Evolutionary conservation across 139 green algal genomes (phyloP), one percentile per base, ranked within the genome.

Genomic region (Closterium sp.): DNA sequence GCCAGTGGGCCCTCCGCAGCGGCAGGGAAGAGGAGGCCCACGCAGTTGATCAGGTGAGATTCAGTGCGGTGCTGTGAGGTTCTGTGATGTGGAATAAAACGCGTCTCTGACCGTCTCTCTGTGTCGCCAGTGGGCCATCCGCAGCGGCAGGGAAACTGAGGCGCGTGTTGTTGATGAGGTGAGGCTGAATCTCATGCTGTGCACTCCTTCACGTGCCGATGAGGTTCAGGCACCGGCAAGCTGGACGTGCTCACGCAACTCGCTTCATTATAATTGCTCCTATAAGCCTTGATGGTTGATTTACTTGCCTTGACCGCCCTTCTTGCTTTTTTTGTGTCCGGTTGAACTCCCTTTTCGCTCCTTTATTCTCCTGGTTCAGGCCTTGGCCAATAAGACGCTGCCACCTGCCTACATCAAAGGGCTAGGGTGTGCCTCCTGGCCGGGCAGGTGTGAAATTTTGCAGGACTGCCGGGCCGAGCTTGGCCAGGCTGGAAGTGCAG

Each of bases 371-470:
- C 88, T 89, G 38, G 29, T 30, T 70, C 89, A 92, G 89, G 89
- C 42, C 30, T 9, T 93, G 31, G 29, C 29, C 6, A 31, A 70
- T n/a, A 34, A 88, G 85, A 29, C 94, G 62, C 93, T 96, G 92
- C 95, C 85, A 34, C 92, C 45, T 30, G 6, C 32, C 4, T 93
- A 85, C 30, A 38, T 31, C 10, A 19, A 10, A 21, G 92, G 89
- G 28, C 73, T 92, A 31, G 30, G 13, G 31, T 70, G 85, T 24
- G 91, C 88, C 28, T 28, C 11, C 9, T 92, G 70, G 91, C 91
- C 91, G 13, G 88, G 90, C 45, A 45, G 90, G 34, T 70, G 34
- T 27, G 85, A 93, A 91, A 84, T 93, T 32, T 2, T 92, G 28
- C 28, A 70, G 29, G 90, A 93, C 27, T 28, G 86, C 86, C 28